Percentiles rank a stretch among this genome's conserved stretches.
Evolutionary conservation across 129 eudicot genomes (phyloP).

Genomic region (Calendula officinalis): DNA sequence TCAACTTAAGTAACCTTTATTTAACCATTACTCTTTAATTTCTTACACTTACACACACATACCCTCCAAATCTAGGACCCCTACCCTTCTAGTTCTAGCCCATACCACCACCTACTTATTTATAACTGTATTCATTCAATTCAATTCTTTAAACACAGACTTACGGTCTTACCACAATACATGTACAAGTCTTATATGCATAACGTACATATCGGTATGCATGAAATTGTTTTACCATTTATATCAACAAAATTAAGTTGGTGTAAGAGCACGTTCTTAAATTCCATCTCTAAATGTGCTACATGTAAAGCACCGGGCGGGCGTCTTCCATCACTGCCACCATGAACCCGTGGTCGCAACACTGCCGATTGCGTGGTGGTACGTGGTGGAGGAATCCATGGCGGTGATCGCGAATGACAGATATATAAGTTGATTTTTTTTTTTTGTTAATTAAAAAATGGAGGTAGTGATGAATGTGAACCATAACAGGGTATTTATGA

Average conservation of each 20-base stretch:
- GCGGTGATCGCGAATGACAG: too few relatives aligned
- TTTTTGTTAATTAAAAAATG: too few relatives aligned
- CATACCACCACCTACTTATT: slow-evolving; percentile 20
- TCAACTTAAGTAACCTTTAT: slow-evolving; percentile 40
- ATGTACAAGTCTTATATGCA: slow-evolving; percentile 8
- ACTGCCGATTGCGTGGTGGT: too few relatives aligned
- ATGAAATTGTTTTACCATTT: background rate
- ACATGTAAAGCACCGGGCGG: too few relatives aligned
- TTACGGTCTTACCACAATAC: background rate
- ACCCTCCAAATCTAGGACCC: slow-evolving; percentile 50
- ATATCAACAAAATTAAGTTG: slow-evolving; percentile 20
- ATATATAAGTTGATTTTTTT: too few relatives aligned
- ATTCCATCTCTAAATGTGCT: slow-evolving; percentile 17
- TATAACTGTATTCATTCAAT: slow-evolving; percentile 6
- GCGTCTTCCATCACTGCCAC: too few relatives aligned
- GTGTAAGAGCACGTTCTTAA: slow-evolving; percentile 22
- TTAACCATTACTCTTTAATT: slow-evolving; percentile 35
- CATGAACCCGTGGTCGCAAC: too few relatives aligned
- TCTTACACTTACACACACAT: slow-evolving; percentile 40
- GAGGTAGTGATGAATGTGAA: too few relatives aligned
- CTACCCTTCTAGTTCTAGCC: slow-evolving; percentile 36
- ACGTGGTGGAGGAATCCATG: too few relatives aligned
- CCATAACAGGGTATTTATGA: too few relatives aligned
- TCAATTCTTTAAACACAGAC: background rate
- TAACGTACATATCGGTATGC: slow-evolving; percentile 3